Base-by-base conservation (phyloP, 768 basidiomycete genomes). In the Podaxis sp. region DNA sequence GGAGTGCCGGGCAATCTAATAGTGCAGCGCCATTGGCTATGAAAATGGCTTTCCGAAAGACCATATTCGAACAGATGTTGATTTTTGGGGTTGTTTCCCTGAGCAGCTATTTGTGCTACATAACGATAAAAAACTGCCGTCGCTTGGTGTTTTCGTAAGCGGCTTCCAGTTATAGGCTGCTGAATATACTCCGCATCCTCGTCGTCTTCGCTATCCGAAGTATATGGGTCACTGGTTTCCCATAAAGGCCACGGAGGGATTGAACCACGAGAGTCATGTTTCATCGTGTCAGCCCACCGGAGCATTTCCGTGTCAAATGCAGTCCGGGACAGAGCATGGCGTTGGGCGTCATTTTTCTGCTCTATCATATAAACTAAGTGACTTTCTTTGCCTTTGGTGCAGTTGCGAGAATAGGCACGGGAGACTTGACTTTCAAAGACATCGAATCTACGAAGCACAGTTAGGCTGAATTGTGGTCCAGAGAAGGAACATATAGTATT, bases 331-430 rank as follows among this genome's bases (percentile, higher is more conserved):
- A 91, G 59, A 38, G 81, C 77, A 47, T 79, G 82, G 24, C 81
- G 82, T 66, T 89, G 86, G 13, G 70, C 66, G 62, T 84, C 82
- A 64, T 85, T 86, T 3, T 77, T 81, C 64, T 79, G 77, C 69
- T 91, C 85, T 22, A 81, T 78, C 82, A 92, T 82, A 68, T 89
- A 81, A 5, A 91, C 72, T 46, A 89, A 67, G 68, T 85, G 81
- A 63, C 84, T 79, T 60, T 79, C 76, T 46, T 77, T 73, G 7
- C 80, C 80, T 51, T 77, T 69, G 43, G 83, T 76, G 36, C 78
- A 76, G 33, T 82, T 79, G 33, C 82, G 83, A 49, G 79, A 74
- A 67, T 82, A 83, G 13, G 82, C 83, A 69, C 85, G 81, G 3
- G 86, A 86, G 5, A 88, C 69, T 57, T 85, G 84, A 64, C 87